phyloP scores from a whole-genome alignment of 805 yeast genomes.

The Ogataea trehalophila region DNA sequence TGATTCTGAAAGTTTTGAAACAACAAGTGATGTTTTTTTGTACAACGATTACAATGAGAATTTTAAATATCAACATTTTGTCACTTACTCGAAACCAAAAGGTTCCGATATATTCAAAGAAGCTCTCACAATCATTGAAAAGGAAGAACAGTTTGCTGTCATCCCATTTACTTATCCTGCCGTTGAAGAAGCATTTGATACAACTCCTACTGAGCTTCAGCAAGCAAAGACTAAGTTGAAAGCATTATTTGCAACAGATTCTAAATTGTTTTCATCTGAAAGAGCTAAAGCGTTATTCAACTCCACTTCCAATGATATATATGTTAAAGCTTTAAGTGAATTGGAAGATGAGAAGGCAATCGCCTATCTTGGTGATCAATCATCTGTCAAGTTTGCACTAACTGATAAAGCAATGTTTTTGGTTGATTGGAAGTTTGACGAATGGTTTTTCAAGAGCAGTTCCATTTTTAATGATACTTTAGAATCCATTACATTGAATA shows the following conservation, averaged over 20 bases:
- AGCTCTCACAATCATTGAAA: constrained; percentile 61
- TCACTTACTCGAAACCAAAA: constrained; percentile 24
- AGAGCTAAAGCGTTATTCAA: constrained; percentile 45
- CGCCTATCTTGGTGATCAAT: constrained; percentile 40
- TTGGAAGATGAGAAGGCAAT: constrained; percentile 56
- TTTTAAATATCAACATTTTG: constrained; percentile 39
- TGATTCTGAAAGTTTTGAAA: constrained; percentile 30
- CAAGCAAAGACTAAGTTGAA: constrained; percentile 39
- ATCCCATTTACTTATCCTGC: constrained; percentile 39
- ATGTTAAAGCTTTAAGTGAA: constrained; percentile 44
- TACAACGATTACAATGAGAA: constrained; percentile 43
- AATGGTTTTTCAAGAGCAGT: constrained; percentile 41
- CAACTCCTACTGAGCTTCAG: constrained; percentile 25
- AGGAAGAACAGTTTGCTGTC: constrained; percentile 50
- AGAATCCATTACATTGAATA: constrained; percentile 34
- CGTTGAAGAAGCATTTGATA: constrained; percentile 8
- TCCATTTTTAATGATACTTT: constrained; percentile 41
- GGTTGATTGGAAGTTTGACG: constrained; percentile 36
- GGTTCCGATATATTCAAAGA: constrained; percentile 43
- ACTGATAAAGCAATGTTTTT: constrained; percentile 47
- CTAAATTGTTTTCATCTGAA: constrained; percentile 40
- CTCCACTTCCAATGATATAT: constrained; percentile 40
- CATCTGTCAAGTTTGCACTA: constrained; percentile 50
- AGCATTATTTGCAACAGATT: constrained; percentile 55
- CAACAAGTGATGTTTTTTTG: constrained; percentile 21